A percentile compares a stretch with the other conserved stretches of the same genome.
Conservation (phyloP, 306 rosid genomes). For the Comarum palustre region DNA sequence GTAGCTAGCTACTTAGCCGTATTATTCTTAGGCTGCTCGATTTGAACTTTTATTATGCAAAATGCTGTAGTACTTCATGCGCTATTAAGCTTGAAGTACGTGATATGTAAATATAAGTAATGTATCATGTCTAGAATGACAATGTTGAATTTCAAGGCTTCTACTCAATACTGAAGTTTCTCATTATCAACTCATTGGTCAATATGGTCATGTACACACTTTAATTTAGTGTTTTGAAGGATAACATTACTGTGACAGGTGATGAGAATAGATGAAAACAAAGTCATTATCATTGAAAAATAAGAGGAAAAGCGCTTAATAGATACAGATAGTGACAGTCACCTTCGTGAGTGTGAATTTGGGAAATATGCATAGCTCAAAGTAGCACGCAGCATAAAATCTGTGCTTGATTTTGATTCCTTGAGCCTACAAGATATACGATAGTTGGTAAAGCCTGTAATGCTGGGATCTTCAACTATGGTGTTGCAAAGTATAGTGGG, state of each 20-base stretch:
- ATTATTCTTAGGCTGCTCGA: conserved; percentile 3
- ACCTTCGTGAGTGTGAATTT: conserved; percentile 9
- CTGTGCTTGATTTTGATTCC: neutral
- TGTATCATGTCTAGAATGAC: conserved; percentile 4
- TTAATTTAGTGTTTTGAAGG: conserved; percentile 21
- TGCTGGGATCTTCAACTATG: neutral
- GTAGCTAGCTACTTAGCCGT: conserved; percentile 4
- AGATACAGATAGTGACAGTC: conserved; percentile 24
- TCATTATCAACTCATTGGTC: neutral
- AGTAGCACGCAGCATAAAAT: neutral
- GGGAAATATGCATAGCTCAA: neutral
- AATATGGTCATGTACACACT: conserved; percentile 3
- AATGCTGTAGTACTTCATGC: conserved; percentile 1
- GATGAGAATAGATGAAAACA: conserved; percentile 21
- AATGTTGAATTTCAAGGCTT: conserved; percentile 1
- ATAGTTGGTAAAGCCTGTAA: neutral
- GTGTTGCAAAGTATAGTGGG: neutral
- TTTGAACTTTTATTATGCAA: conserved; percentile 1
- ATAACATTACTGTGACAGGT: conserved; percentile 24
- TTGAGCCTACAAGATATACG: conserved; percentile 1
- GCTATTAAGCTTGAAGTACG: conserved; percentile 15
- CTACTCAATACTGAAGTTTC: neutral
- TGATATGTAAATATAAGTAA: conserved; percentile 13
- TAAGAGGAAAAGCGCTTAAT: conserved; percentile 1
- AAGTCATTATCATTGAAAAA: conserved; percentile 27